Base-by-base conservation (phyloP, 1,139 yeast genomes). In the Pichia sp. region DNA sequence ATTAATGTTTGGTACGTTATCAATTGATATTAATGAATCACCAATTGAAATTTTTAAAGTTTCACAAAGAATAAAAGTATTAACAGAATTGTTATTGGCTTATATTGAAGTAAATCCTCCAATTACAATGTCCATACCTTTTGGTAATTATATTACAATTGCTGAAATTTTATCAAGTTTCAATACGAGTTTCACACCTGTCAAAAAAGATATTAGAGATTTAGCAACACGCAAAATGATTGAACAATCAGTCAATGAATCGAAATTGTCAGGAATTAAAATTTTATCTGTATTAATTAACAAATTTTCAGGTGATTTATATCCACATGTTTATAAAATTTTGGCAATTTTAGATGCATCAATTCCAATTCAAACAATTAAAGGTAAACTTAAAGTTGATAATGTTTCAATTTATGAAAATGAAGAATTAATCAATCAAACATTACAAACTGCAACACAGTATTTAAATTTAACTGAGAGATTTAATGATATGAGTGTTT, bases 261-360 rank as follows among this genome's bases (percentile, higher is more conserved):
- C 75, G 47, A 85, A 83, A 56, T 56, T 58, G 27, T 62, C 67
- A 33, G 76, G 81, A 36, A 59, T 79, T 18, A 53, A 56, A 4
- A 58, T 81, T n/a, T 63, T 83, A 54, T 57, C 63, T 2, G 51
- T 55, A 2, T 61, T 81, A 40, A 64, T 75, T 3, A 46, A 50
- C 3, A 60, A 63, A 9, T 81, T 72, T 60, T 71, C 73, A 39
- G 79, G 78, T 26, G 62, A 70, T 34, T 56, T 75, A 35, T 54
- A 80, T 7, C 78, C 82, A 28, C 81, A 79, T 56, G 60, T 78
- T 45, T 63, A 67, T 26, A 65, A 70, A 27, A 65, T 81, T 18
- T 60, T 81, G 37, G 69, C 81, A 4, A 66, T 76, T 32, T 65
- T 83, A 54, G 87, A 83, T 46, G 68, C 82, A 34, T 82, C 86